Base-by-base conservation (phyloP, 2,329 filamentous ascomycete species). In the Venturia pyrina region DNA sequence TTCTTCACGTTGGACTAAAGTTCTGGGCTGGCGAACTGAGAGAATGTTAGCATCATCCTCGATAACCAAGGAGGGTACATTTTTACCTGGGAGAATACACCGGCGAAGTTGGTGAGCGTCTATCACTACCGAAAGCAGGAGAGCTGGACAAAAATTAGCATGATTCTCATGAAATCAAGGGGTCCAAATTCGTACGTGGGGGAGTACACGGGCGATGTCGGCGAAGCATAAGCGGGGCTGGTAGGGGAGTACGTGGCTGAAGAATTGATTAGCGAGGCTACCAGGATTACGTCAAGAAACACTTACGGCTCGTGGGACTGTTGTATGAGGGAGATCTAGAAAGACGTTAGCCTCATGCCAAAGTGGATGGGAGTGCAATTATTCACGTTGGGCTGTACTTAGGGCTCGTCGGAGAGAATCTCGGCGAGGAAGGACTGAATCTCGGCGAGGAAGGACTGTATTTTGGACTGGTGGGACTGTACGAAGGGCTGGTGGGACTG, bases 31-130 rank as follows among this genome's bases (percentile, higher is more conserved):
- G 28, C 28, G 28, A 28, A 4, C 28, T 28, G 28, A 2, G 28
- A 28, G 4, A 4, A 28, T 28, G 28, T 28, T 28, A 28, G 28
- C 28, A 28, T 28, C 28, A 2, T 28, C 4, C 28, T 28, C 28
- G 4, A 28, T 2, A 28, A 28, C 28, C 28, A 41, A 83, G 85
- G 21, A 44, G 10, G 85, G 68, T 40, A 73, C 86, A 83, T 41
- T 84, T 81, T 50, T 17, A 17, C 46, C 77, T 72, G 75, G 80
- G 70, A 83, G 76, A 73, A 81, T 85, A 70, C 81, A 75, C 72
- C 19, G 87, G 87, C 69, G 86, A 88, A 5, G 86, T 87, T 3
- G 88, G 87, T 2, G 86, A 88, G 79, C 79, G n/a, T 7, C 65
- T 17, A 17, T 61, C 57, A 24, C 44, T 57, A 5, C 40, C 43